Base-by-base conservation (phyloP, 169 alveolate genomes). In the Cryptosporidium canis region DNA sequence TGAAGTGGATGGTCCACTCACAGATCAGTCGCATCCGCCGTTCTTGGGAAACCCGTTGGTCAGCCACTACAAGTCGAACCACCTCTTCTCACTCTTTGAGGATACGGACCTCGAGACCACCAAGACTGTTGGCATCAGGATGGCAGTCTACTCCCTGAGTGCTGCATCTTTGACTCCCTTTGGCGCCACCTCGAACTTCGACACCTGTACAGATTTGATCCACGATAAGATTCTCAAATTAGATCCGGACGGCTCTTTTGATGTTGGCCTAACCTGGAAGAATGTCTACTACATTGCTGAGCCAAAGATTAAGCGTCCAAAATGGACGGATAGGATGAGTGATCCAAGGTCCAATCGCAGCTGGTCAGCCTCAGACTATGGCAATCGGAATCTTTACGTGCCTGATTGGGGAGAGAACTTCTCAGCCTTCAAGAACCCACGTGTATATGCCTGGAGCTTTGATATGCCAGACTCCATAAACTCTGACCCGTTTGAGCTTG, bases 381-480 rank as follows among this genome's bases (percentile, higher is more conserved):
- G 87, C 21, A 77, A 61, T 14, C 47, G 27, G 39, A 24, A 58
- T 55, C 33, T 58, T 7, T 77, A 58, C 21, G 37, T 21, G 12
- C 65, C 41, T 39, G 39, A 77, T 37, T 77, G 87, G 87, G 87
- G 87, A 21, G 87, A 77, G 44, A 9, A 24, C 1, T 31, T 58
- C 27, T 45, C 44, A 16, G 55, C 11, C 12, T 61, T 58, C 44
- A 41, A 39, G 4, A 55, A 58, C 37, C 87, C 87, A 18, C 65
- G 87, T 44, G 64, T 77, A 21, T 77, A 27, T 77, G 68, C 41
- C 11, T 77, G 87, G 87, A 77, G 61, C 35, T 41, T 77, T 16
- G 72, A 58, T 7, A 45, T 33, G 44, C 44, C 44, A 41, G 24
- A 43, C n/a, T 58, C 77, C 1, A 33, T 43, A 16, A 61, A 61